phyloP scores from a whole-genome alignment of 257 asterid genomes.

The Rauvolfia tetraphylla region DNA sequence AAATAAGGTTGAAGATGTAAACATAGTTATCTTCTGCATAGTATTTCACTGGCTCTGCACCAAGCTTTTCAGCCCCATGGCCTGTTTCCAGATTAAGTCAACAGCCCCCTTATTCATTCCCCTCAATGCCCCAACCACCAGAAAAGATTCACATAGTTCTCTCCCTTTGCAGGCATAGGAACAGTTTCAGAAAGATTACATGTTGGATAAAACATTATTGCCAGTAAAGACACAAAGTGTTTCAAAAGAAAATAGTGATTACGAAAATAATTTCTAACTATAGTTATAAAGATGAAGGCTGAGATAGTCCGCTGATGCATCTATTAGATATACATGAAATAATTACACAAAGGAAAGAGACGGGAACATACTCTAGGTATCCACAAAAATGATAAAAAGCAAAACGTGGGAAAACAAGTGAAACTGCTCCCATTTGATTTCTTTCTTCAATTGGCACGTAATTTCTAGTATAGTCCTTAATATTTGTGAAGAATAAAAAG shows the following conservation, averaged over 20 bases:
- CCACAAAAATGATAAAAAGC: background rate
- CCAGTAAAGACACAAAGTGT: background rate
- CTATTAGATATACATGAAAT: background rate
- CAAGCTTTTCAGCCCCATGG: background rate
- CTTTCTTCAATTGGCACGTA: background rate
- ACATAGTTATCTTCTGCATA: background rate
- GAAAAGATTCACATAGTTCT: background rate
- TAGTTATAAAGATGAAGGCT: background rate
- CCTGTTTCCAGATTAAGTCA: background rate
- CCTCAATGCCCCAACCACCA: background rate
- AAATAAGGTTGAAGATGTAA: conserved; percentile 1
- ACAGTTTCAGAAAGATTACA: background rate
- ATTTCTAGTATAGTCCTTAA: background rate
- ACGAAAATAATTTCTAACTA: background rate
- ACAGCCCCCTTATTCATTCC: background rate
- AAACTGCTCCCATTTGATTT: background rate
- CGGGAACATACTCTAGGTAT: background rate
- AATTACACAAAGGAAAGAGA: background rate
- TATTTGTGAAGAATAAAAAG: background rate
- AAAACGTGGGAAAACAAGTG: background rate
- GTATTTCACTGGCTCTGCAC: background rate
- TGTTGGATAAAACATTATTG: background rate
- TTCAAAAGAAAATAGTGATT: background rate
- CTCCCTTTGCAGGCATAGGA: background rate
- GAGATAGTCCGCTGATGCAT: background rate